These are phyloP conservation scores for Glebionis coronaria DNA, from an alignment of 129 eudicot genomes.

Conservation along the genomic window DNA sequence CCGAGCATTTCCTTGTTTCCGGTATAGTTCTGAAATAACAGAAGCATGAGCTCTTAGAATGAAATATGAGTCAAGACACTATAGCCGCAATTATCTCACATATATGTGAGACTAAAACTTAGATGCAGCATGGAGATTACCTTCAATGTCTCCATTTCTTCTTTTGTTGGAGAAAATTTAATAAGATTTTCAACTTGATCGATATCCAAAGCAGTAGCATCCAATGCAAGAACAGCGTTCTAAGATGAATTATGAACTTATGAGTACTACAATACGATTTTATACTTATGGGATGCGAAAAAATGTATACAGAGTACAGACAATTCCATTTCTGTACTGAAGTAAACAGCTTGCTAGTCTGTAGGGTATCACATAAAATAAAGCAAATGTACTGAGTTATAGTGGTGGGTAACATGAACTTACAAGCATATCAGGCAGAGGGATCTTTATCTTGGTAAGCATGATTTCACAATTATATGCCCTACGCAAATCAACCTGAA, in stretches of 20 bases:
- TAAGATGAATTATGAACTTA: constrained; percentile 29
- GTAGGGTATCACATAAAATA: not conserved
- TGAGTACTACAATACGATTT: constrained; percentile 12
- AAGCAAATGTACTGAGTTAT: not conserved
- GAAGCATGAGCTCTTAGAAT: constrained; percentile 11
- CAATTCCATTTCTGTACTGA: not conserved
- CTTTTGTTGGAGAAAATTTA: constrained; percentile 95
- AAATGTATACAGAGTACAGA: not conserved
- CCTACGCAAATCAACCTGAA: constrained; percentile 89
- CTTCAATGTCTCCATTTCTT: constrained; percentile 90
- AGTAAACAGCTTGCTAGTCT: not conserved
- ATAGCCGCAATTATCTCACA: not conserved
- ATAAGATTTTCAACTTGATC: constrained; percentile 97
- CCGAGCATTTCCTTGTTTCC: constrained; percentile 97
- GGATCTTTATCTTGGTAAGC: constrained; percentile 94
- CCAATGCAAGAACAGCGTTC: constrained; percentile 89
- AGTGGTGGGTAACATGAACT: constrained; percentile 30
- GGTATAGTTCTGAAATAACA: constrained; percentile 59
- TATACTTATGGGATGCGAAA: not conserved
- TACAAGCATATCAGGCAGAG: constrained; percentile 93
- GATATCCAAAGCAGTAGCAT: constrained; percentile 75
- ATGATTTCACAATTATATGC: constrained; percentile 94
- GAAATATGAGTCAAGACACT: constrained; percentile 11
- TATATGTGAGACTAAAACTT: constrained; percentile 13
- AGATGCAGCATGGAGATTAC: constrained; percentile 33